Base-by-base conservation (phyloP, 2,329 filamentous ascomycete genomes). In the Penicillium sp. region DNA sequence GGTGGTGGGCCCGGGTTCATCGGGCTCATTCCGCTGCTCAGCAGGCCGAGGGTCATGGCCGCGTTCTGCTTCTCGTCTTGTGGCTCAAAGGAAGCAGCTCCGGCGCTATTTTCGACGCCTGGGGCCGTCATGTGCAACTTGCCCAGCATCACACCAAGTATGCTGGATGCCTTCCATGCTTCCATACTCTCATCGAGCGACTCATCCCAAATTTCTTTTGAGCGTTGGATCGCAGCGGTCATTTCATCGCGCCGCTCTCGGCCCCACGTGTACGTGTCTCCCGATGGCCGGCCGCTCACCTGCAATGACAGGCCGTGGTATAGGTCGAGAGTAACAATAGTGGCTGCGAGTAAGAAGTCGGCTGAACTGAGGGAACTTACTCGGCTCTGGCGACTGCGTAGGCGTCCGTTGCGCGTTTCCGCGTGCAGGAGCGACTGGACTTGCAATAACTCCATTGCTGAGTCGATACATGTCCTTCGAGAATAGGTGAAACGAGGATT, bases 401-500 rank as follows among this genome's bases (percentile, higher is more conserved):
- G 75, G 27, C 89, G 84, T 23, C 91, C 90, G 44, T 83, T 84
- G 1, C 86, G 83, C 3, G 87, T 88, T 72, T 96, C 92, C 29
- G 83, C 79, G 68, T 93, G 83, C 15, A 97, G 80, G 16, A 87
- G 89, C 34, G 84, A 82, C 68, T 97, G 86, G 65, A 93, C 90
- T 25, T 84, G 81, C 40, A 99, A 80, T 47, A 95, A 86, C 63
- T 89, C 87, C 80, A 97, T 82, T 0, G 92, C 91, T 1, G 92
- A 90, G 67, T 96, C 91, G 40, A 97, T 88, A 61, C 91, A 94
- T 23, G 87, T 88, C 40, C 87, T 86, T 31, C 93, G 85, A 3
- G 92, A 96, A 69, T 94, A 91, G 9, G 87, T 84, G 68, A 96
- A 97, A 9, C 92, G 84, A 10, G 89, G 80, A 65, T 93, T 94